A percentile compares a stretch with the other conserved stretches of the same genome.
Conservation (phyloP, 164 flowering plant genomes). For the Buxus sempervirens region DNA sequence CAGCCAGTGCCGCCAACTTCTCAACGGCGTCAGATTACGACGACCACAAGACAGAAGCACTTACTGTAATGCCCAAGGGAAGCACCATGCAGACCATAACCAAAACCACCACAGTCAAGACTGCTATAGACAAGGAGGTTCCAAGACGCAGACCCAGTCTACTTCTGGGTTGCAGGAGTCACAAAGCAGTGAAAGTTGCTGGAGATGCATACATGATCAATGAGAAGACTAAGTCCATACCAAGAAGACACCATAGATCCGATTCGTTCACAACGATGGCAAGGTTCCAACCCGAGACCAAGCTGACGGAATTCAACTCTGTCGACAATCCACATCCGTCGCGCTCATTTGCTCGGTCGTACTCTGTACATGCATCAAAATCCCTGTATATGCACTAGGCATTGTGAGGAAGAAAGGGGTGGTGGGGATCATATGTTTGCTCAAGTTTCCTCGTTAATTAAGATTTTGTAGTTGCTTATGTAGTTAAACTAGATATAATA, state of each 20-base stretch:
- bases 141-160: conserved; percentile 20
- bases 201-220: conserved; percentile 28
- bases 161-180: conserved; percentile 46
- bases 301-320: conserved; percentile 22
- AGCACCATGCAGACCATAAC: conserved; percentile 5
- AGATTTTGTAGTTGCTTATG: background rate
- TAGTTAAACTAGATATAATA: background rate
- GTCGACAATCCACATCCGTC: conserved; percentile 15
- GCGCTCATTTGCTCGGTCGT: conserved; percentile 12
- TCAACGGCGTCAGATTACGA: conserved; percentile 41
- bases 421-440: too few species aligned
- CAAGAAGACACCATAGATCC: conserved; percentile 13
- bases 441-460: background rate
- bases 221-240: conserved; percentile 10
- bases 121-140: conserved; percentile 8
- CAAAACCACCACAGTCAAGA: conserved; percentile 7
- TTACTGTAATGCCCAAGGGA: background rate
- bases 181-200: conserved; percentile 55
- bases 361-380: conserved; percentile 18
- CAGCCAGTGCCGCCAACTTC: conserved; percentile 68
- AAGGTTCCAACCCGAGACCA: conserved; percentile 31
- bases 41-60: conserved; percentile 16
- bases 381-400: conserved; percentile 20
- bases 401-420: background rate
- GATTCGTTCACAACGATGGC: conserved; percentile 19